Base-by-base conservation (phyloP, 1,284 basidiomycete genomes). In the Psilocybe mexicana region DNA sequence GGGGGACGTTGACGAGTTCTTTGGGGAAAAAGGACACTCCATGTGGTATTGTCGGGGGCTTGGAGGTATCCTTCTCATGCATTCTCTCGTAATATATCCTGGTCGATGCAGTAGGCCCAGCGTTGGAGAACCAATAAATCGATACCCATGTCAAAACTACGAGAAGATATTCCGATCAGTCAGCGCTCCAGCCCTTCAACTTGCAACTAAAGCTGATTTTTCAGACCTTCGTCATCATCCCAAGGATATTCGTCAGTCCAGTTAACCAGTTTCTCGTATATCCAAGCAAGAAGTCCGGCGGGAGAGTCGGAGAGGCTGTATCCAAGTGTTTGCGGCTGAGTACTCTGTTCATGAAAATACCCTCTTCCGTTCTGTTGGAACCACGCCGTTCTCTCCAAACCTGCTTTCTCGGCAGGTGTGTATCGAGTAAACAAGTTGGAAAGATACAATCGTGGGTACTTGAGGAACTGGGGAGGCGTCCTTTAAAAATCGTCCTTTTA, bases 271-370 rank as follows among this genome's bases (percentile, higher is more conserved):
- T 86, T 86, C 61, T 86, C 83, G 53, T 84, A 85, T 38, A 87
- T 80, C 82, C 84, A 86, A 1, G 79, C 81, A 2, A 86, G 73
- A 14, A 87, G 66, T 0, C 81, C 84, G 3, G 76, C 73, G 11
- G 85, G 85, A n/a, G 83, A 85, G 64, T 86, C 85, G 0, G 77
- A 69, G 1, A 87, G 70, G 7, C 71, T 65, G 62, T 86, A 86
- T 0, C 82, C 84, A 3, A 87, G 63, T 0, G 84, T 87, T 66
- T 85, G 83, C 0, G 85, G 84, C 56, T 77, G 63, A 0, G 74
- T 76, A 0, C 70, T 59, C 46, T 86, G 85, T 52, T 76, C 61
- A 1, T 33, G 33, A 7, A 61, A 57, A 63, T 85, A 86, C 6
- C 80, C 83, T 1, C 42, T 55, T 6, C 78, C 78, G 26, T 62